Conservation (phyloP, 805 yeast genomes). For the Ogataea salicorniae region DNA sequence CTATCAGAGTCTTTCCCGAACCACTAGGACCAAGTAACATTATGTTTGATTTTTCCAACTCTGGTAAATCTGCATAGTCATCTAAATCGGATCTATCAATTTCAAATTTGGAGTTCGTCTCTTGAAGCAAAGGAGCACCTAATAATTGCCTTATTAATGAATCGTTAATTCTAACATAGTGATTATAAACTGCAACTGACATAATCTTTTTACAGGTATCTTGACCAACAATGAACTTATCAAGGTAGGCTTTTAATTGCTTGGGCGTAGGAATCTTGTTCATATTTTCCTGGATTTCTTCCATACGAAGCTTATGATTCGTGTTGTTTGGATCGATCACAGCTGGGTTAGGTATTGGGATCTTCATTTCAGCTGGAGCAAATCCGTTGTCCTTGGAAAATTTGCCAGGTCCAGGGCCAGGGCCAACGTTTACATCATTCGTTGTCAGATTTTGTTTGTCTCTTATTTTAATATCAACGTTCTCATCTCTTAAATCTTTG, state of each 20-base stretch:
- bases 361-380: not conserved
- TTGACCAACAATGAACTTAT: slow-evolving; percentile 53
- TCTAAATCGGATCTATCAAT: slow-evolving; percentile 21
- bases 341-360: not conserved
- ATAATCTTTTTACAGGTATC: slow-evolving; percentile 50
- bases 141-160: slow-evolving; percentile 10
- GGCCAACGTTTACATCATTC: too few relatives aligned
- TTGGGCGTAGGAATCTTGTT: slow-evolving; percentile 42
- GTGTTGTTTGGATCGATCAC: not conserved
- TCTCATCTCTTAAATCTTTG: slow-evolving; percentile 10
- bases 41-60: slow-evolving; percentile 51
- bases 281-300: slow-evolving; percentile 7
- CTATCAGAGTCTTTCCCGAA: slow-evolving; percentile 55
- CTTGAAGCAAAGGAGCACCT: slow-evolving; percentile 7
- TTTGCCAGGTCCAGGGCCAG: not conserved
- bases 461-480: slow-evolving; percentile 8
- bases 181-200: slow-evolving; percentile 58
- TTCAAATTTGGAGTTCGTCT: not conserved
- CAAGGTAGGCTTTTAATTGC: slow-evolving; percentile 39
- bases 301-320: slow-evolving; percentile 5
- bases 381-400: not conserved
- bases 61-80: slow-evolving; percentile 33
- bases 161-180: slow-evolving; percentile 45
- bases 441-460: not conserved
- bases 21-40: slow-evolving; percentile 58